These are phyloP conservation scores for Pseudoturritis turrita DNA, from an alignment of 345 rosid genomes.

Conservation along the genomic window DNA sequence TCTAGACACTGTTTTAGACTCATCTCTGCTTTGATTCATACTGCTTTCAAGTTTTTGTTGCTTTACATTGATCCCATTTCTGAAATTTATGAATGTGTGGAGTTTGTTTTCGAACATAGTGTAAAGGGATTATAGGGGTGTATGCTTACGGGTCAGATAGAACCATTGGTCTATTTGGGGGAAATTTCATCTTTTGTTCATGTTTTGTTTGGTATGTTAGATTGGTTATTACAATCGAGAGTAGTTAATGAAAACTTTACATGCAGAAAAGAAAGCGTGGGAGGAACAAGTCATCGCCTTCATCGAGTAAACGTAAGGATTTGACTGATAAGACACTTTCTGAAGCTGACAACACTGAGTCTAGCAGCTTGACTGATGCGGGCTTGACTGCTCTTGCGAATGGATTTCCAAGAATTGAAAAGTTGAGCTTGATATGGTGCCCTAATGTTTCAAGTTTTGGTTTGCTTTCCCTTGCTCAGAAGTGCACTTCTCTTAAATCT, in stretches of 20 bases:
- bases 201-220: not conserved
- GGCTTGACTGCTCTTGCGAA: slow-evolving; percentile 62
- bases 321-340: slow-evolving; percentile 26
- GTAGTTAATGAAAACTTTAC: not conserved
- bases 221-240: not conserved
- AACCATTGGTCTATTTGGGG: not conserved
- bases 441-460: slow-evolving; percentile 68
- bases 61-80: not conserved
- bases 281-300: slow-evolving; percentile 16
- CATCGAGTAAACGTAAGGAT: slow-evolving; percentile 31
- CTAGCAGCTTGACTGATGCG: slow-evolving; percentile 58
- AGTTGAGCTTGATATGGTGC: slow-evolving; percentile 86
- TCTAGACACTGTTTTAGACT: not conserved
- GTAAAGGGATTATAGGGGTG: not conserved
- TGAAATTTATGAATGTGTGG: not conserved
- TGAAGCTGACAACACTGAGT: slow-evolving; percentile 36
- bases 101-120: not conserved
- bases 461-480: slow-evolving; percentile 54
- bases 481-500: slow-evolving; percentile 56
- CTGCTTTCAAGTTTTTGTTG: not conserved
- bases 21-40: not conserved
- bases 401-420: slow-evolving; percentile 66
- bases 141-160: not conserved
- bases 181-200: not conserved
- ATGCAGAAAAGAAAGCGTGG: slow-evolving; percentile 51